phyloP scores from a whole-genome alignment of 139 green algal species.

The Picochlorum sp. region DNA sequence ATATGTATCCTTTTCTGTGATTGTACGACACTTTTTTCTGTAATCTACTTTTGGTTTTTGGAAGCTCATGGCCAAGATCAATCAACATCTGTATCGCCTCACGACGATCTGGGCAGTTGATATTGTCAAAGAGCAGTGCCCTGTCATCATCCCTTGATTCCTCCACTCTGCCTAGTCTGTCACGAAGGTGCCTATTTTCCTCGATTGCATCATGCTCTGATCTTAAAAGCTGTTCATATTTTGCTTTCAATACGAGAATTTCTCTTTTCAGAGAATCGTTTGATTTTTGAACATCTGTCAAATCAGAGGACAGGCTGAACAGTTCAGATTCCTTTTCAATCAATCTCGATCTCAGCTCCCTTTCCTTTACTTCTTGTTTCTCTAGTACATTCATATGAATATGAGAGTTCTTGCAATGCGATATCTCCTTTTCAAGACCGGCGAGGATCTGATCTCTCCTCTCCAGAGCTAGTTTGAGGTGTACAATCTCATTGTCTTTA shows the following conservation, averaged over 20 bases:
- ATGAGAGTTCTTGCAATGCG: conserved; percentile 5
- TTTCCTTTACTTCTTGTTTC: neutral
- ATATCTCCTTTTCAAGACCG: conserved; percentile 13
- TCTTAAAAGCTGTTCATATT: neutral
- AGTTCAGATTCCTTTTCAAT: neutral
- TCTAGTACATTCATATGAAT: neutral
- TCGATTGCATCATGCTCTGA: neutral
- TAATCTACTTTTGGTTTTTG: no score
- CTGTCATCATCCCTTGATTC: neutral
- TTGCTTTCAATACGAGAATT: neutral
- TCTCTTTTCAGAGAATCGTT: neutral
- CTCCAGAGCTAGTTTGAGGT: conserved; percentile 23
- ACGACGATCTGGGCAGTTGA: neutral
- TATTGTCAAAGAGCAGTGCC: neutral
- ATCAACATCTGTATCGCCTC: no score
- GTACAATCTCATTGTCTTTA: conserved; percentile 7
- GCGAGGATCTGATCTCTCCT: conserved; percentile 14
- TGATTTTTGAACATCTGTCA: neutral
- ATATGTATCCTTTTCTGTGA: no score
- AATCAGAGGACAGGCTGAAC: neutral
- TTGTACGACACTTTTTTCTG: no score
- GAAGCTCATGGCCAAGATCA: no score
- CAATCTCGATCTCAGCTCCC: neutral
- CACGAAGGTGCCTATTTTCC: conserved; percentile 1
- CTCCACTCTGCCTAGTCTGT: neutral